Evolutionary conservation across 2,329 filamentous ascomycete species (phyloP).

Genomic region (Furcasterigmium sp.): DNA sequence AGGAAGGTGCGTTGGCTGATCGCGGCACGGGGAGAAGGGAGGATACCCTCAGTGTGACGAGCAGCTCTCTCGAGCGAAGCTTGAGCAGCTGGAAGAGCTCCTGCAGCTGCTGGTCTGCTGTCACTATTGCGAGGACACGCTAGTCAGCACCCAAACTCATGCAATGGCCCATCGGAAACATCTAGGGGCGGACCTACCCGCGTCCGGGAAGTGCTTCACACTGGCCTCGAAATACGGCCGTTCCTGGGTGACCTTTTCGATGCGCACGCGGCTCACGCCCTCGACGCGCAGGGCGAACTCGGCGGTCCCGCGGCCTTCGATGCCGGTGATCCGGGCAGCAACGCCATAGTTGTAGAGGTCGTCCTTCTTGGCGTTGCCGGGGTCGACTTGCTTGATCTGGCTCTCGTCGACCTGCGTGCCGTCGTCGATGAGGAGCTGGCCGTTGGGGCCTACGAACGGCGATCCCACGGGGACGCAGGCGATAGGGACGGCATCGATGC

Average conservation of each 20-base stretch:
- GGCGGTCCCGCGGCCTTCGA: slow-evolving; percentile 68
- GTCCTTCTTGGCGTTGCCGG: slow-evolving; percentile 55
- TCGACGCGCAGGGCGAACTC: slow-evolving; percentile 85
- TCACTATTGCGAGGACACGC: slow-evolving; percentile 9
- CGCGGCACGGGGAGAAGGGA: slow-evolving; percentile 65
- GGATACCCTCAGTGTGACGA: slow-evolving; percentile 78
- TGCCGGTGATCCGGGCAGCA: slow-evolving; percentile 70
- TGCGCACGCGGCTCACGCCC: slow-evolving; percentile 69
- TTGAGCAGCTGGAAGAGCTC: slow-evolving; percentile 77
- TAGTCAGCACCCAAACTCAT: not conserved
- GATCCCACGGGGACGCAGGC: slow-evolving; percentile 84
- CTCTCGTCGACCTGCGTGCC: slow-evolving; percentile 44
- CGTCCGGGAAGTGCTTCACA: slow-evolving; percentile 66
- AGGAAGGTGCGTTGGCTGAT: slow-evolving; percentile 50
- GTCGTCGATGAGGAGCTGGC: slow-evolving; percentile 68
- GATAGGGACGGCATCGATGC: slow-evolving; percentile 66
- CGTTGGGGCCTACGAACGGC: slow-evolving; percentile 66
- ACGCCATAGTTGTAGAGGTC: slow-evolving; percentile 84
- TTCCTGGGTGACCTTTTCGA: slow-evolving; percentile 72
- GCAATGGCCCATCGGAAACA: not conserved
- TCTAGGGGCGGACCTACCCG: slow-evolving; percentile 48
- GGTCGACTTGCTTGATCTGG: slow-evolving; percentile 44
- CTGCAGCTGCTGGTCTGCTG: slow-evolving; percentile 54
- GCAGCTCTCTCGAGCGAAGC: slow-evolving; percentile 76
- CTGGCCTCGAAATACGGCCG: slow-evolving; percentile 83